Conservation (phyloP, 169 alveolate species). For the Eimeria tenella region DNA sequence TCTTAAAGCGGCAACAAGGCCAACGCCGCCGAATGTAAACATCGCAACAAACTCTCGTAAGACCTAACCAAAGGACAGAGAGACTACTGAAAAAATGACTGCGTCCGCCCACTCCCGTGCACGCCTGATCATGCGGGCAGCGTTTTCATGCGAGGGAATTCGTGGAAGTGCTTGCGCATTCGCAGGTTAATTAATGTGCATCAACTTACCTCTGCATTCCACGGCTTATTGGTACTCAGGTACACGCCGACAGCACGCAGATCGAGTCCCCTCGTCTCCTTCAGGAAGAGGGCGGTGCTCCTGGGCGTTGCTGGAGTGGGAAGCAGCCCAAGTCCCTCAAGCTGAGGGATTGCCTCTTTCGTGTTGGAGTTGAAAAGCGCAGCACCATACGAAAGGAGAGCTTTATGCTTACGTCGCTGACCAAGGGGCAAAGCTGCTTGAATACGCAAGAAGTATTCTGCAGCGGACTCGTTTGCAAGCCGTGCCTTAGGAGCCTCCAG, state of each 20-base stretch:
- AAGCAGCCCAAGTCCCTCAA: slow-evolving; percentile 63
- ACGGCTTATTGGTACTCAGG: slow-evolving; percentile 60
- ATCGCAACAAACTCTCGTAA: slow-evolving; percentile 86
- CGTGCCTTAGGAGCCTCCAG: slow-evolving; percentile 7
- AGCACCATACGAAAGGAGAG: slow-evolving; percentile 49
- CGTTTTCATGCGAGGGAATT: background rate
- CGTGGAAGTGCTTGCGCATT: background rate
- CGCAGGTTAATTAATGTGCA: background rate
- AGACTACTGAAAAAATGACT: background rate
- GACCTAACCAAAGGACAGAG: slow-evolving; percentile 74
- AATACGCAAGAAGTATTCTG: slow-evolving; percentile 52
- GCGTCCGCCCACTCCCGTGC: background rate
- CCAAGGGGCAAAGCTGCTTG: slow-evolving; percentile 5
- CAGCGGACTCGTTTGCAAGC: slow-evolving; percentile 42
- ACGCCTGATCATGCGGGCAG: background rate
- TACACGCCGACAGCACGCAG: slow-evolving; percentile 59
- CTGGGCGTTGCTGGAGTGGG: slow-evolving; percentile 79
- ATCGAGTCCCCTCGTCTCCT: slow-evolving; percentile 74
- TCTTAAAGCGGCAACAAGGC: slow-evolving; percentile 91
- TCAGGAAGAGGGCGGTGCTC: slow-evolving; percentile 68
- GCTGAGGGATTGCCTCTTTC: slow-evolving; percentile 52
- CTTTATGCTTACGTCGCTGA: slow-evolving; percentile 50
- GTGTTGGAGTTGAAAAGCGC: slow-evolving; percentile 52
- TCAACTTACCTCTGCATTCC: slow-evolving; percentile 66
- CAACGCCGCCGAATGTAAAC: slow-evolving; percentile 87